These are phyloP conservation scores for Penicillium sp. DNA, from an alignment of 2,329 filamentous ascomycete genomes.

Conservation along the genomic window DNA sequence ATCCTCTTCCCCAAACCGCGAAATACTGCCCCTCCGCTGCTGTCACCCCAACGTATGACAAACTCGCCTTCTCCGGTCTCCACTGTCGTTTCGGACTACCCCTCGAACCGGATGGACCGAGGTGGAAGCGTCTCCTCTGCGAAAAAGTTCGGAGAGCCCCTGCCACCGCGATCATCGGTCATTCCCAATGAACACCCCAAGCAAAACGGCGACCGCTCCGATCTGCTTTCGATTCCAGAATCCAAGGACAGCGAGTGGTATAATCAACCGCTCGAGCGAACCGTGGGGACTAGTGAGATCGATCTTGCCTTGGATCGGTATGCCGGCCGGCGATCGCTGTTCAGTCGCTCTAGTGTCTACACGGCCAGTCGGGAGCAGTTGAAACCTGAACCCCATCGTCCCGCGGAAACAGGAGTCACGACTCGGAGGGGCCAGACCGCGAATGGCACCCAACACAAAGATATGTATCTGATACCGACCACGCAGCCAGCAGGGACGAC, in stretches of 20 bases:
- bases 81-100: slow-evolving; percentile 34
- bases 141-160: slow-evolving; percentile 34
- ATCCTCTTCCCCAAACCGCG: slow-evolving; percentile 46
- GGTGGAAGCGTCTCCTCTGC: slow-evolving; percentile 19
- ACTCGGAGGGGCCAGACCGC: slow-evolving; percentile 28
- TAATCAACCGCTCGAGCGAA: slow-evolving; percentile 32
- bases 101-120: slow-evolving; percentile 26
- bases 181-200: slow-evolving; percentile 17
- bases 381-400: slow-evolving; percentile 20
- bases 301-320: slow-evolving; percentile 37
- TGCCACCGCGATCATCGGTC: slow-evolving; percentile 17
- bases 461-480: slow-evolving; percentile 29
- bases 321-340: slow-evolving; percentile 25
- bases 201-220: slow-evolving; percentile 18
- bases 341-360: slow-evolving; percentile 30
- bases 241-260: slow-evolving; percentile 26
- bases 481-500: slow-evolving; percentile 12
- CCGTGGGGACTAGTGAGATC: slow-evolving; percentile 37
- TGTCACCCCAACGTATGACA: slow-evolving; percentile 47
- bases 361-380: slow-evolving; percentile 28
- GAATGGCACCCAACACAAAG: slow-evolving; percentile 27
- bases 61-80: slow-evolving; percentile 45
- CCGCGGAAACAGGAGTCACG: slow-evolving; percentile 17
- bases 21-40: slow-evolving; percentile 33
- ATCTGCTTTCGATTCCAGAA: slow-evolving; percentile 24